These are phyloP conservation scores for Pythium periplocum DNA, from an alignment of 352 stramenopile species.

Conservation along the genomic window DNA sequence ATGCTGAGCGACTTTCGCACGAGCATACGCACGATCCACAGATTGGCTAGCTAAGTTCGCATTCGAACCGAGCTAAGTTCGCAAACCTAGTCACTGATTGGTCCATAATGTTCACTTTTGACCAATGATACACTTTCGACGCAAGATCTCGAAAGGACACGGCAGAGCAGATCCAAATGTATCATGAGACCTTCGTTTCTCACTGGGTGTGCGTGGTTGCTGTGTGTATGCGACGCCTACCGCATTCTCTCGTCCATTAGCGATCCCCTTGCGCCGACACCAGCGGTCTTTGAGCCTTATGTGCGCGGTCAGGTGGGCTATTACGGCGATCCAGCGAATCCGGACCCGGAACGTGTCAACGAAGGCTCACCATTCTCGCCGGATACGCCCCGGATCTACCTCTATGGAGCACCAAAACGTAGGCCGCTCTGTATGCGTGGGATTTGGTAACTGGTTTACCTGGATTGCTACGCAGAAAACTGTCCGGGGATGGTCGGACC, in stretches of 20 bases:
- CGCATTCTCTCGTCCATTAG: constrained; percentile 29
- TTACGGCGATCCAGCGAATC: constrained; percentile 73
- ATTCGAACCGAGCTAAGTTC: no score
- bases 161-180: no score
- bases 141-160: no score
- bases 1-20: constrained; percentile 76
- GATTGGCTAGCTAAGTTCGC: no score
- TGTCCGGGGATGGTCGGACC: constrained; percentile 87
- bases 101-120: no score
- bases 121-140: no score
- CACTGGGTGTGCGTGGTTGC: no score
- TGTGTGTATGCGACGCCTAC: constrained; percentile 16
- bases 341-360: constrained; percentile 68
- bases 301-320: constrained; percentile 72
- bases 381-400: constrained; percentile 58
- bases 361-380: constrained; percentile 76
- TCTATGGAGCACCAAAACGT: constrained; percentile 36
- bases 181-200: no score
- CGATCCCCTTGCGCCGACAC: constrained; percentile 24
- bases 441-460: constrained; percentile 27
- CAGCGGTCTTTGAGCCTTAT: constrained; percentile 80
- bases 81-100: no score
- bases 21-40: no score
- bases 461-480: constrained; percentile 28
- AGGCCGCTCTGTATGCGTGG: constrained; percentile 8